Evolutionary conservation across 2,329 filamentous ascomycete species (phyloP), one percentile per base, ranked within the genome.

Genomic region (Venturia aucupariae): DNA sequence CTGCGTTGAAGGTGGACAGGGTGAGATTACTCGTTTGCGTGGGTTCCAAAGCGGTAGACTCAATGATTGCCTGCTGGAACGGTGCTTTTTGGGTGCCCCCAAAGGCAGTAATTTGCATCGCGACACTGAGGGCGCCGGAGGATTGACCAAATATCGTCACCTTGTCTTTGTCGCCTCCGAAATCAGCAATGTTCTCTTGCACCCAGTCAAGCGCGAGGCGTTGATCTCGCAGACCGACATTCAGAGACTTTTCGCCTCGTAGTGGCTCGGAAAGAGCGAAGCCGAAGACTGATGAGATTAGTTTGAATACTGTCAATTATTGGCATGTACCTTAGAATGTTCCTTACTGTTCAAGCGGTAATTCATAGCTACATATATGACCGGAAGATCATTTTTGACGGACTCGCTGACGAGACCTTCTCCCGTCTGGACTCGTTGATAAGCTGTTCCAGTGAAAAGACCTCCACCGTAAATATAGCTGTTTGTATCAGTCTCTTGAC

Each of bases 391-490:
- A 63, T 77, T 75, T 27, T 38, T 19, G 27, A 48, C 41, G 0
- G 46, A 48, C 27, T 48, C 24, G 11, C 75, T 75, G 24, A 76
- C 73, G 5, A 77, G 77, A 46, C 77, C 74, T 13, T 71, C 51
- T 8, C 39, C 38, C 60, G n/a, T 69, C 39, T 68, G 70, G n/a
- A 71, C 71, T 32, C 70, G 73, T 68, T 81, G 81, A 35, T 72
- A 72, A 7, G 71, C 71, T 61, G 76, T 76, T 3, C 68, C 67
- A 4, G 72, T 73, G 62, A 57, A 57, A 2, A 62, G 64, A 11
- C 61, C 66, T 3, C 74, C 74, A 39, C 79, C 79, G 67, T 86
- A 83, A 30, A 88, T 83, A 84, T 85, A 89, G 0, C 85, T 77
- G 13, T 77, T 17, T 19, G n/a, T 19, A 30, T 41, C 6, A 54